A percentile compares a stretch with the other conserved stretches of the same genome.
Conservation (phyloP, 2,329 filamentous ascomycete species). For the Celoporthe dispersa region DNA sequence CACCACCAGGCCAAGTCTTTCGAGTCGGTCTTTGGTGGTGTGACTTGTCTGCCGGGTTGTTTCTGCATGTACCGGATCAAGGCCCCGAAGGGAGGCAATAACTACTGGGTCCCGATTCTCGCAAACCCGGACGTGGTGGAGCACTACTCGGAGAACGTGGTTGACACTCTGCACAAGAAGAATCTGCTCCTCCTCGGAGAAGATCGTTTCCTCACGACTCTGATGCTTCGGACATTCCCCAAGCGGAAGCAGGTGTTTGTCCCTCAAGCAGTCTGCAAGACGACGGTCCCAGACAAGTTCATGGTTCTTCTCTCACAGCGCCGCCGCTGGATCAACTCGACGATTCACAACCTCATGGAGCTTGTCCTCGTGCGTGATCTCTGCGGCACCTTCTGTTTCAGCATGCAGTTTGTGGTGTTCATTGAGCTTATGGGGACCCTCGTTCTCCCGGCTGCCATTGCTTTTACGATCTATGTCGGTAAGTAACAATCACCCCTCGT, state of each 20-base stretch:
- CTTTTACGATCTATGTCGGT: constrained; percentile 96
- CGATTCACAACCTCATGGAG: constrained; percentile 98
- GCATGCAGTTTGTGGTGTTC: constrained; percentile 98
- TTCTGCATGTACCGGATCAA: constrained; percentile 99
- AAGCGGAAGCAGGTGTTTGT: constrained; percentile 99
- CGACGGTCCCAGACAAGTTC: constrained; percentile 91
- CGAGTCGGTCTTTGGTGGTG: constrained; percentile 97
- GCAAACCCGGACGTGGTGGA: constrained; percentile 98
- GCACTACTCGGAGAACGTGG: constrained; percentile 98
- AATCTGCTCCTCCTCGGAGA: constrained; percentile 89
- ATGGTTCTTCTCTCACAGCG: constrained; percentile 91
- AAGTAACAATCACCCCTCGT: constrained; percentile 47
- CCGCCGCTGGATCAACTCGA: constrained; percentile 99
- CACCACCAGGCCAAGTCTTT: constrained; percentile 97
- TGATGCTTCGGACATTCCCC: constrained; percentile 98
- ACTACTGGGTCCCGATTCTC: constrained; percentile 99
- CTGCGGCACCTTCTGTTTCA: constrained; percentile 99
- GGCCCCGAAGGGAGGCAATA: constrained; percentile 95
- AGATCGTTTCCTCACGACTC: constrained; percentile 92
- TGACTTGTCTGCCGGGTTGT: constrained; percentile 96
- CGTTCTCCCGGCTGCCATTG: constrained; percentile 92
- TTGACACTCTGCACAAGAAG: constrained; percentile 98
- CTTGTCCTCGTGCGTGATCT: constrained; percentile 92
- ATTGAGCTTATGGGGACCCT: constrained; percentile 94
- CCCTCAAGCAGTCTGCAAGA: constrained; percentile 98